Evolutionary conservation across 805 yeast genomes (phyloP).

Genomic region (Spencermartinsiella europaea): DNA sequence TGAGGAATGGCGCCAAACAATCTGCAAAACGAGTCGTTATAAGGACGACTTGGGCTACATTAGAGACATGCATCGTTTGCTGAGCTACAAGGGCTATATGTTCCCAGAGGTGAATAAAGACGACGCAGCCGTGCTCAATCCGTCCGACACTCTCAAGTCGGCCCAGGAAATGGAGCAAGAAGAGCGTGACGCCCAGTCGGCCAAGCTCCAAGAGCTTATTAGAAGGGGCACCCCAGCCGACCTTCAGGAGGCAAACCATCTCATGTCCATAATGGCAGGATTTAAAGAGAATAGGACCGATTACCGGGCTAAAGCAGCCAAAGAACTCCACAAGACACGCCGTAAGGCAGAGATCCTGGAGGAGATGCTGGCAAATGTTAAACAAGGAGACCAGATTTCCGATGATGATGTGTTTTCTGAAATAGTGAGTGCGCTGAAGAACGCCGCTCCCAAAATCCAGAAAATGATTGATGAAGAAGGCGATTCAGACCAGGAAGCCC

Average conservation of each 20-base stretch:
- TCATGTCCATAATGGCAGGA: conserved; percentile 98
- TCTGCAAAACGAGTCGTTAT: conserved; percentile 83
- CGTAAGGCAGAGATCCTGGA: conserved; percentile 82
- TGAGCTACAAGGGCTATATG: conserved; percentile 83
- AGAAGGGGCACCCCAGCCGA: conserved; percentile 95
- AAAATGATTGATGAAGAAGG: conserved; percentile 73
- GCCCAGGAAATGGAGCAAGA: conserved; percentile 88
- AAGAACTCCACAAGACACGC: conserved; percentile 76
- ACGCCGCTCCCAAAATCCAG: conserved; percentile 81
- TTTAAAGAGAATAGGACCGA: conserved; percentile 75
- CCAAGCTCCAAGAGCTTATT: conserved; percentile 91
- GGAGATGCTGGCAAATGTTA: conserved; percentile 63
- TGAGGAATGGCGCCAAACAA: conserved; percentile 96
- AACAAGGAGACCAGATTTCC: conserved; percentile 33
- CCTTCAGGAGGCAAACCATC: conserved; percentile 89
- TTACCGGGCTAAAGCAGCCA: conserved; percentile 71
- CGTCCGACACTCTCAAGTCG: conserved; percentile 79
- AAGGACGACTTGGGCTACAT: conserved; percentile 89
- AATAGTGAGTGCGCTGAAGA: conserved; percentile 69
- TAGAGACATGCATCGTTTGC: conserved; percentile 90
- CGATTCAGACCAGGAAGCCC: conserved; percentile 57
- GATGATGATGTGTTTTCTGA: conserved; percentile 73
- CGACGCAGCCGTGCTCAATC: conserved; percentile 90
- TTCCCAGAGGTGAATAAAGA: conserved; percentile 90
- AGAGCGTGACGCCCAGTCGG: conserved; percentile 87